A percentile compares a stretch with the other conserved stretches of the same genome.
These are phyloP conservation scores for Erysimum pusillum DNA, from an alignment of 441 rosid genomes.

Conservation along the genomic window DNA sequence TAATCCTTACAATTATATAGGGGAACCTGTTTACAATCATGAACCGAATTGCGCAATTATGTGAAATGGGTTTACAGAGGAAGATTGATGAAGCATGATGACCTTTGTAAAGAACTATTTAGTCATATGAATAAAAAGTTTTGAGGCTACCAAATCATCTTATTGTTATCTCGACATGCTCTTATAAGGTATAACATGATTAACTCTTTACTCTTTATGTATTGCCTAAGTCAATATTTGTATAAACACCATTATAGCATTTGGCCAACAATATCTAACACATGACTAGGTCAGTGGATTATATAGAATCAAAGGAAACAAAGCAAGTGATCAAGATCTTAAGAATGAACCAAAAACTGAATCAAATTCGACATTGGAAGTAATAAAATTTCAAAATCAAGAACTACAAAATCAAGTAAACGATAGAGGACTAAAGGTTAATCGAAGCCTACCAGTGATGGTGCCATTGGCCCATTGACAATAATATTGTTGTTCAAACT, in stretches of 20 bases:
- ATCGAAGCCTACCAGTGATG: background rate
- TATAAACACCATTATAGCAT: background rate
- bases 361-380: background rate
- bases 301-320: background rate
- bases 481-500: background rate
- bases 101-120: constrained; percentile 12
- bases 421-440: background rate
- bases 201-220: background rate
- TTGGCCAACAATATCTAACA: background rate
- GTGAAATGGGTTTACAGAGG: constrained; percentile 21
- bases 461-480: background rate
- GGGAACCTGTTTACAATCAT: constrained; percentile 39
- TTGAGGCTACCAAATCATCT: background rate
- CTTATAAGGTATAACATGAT: too few species aligned
- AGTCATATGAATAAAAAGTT: constrained; percentile 33
- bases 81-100: constrained; percentile 3
- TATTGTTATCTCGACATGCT: background rate
- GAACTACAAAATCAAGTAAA: background rate
- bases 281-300: background rate
- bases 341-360: background rate
- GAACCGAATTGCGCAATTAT: constrained; percentile 48
- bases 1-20: constrained; percentile 14
- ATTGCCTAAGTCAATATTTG: constrained; percentile 6
- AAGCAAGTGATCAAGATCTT: background rate
- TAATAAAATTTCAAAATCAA: background rate